Evolutionary conservation across 176 grass and related monocot species (phyloP).

Genomic region (Aegilops umbellulata): DNA sequence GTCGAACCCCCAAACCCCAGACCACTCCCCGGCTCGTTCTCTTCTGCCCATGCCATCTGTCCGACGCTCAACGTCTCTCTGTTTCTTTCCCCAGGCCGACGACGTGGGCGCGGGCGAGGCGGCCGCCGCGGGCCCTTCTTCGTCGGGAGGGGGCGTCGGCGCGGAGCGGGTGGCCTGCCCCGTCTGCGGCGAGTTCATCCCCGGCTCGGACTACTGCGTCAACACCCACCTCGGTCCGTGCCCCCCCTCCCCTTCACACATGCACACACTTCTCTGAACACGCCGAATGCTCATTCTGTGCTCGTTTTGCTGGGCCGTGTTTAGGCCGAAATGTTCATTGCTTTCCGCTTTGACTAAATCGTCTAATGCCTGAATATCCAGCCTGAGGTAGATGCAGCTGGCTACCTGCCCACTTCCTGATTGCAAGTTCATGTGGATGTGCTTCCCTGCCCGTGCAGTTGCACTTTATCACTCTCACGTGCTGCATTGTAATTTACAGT

Average conservation of each 20-base stretch:
- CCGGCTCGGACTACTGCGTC: slow-evolving; percentile 57
- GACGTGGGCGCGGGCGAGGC: neutral
- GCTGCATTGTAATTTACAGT: neutral
- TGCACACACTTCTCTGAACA: no score
- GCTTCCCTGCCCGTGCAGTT: neutral
- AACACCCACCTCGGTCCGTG: slow-evolving; percentile 73
- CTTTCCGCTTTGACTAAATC: no score
- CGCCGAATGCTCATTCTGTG: no score
- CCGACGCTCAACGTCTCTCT: neutral
- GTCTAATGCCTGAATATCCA: no score
- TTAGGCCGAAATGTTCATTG: no score
- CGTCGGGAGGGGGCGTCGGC: neutral
- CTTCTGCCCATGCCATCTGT: neutral
- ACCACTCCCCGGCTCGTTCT: neutral
- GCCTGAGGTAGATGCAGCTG: no score
- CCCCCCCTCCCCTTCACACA: neutral
- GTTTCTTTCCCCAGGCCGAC: neutral
- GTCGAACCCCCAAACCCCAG: slow-evolving; percentile 20
- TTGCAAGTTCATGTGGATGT: neutral
- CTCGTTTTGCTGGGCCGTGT: no score
- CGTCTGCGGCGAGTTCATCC: slow-evolving; percentile 70
- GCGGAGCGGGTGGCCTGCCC: slow-evolving; percentile 66
- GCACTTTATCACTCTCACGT: neutral
- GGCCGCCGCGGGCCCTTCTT: neutral
- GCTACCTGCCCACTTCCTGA: neutral